These are phyloP conservation scores for Fusarium heterosporum DNA, from an alignment of 2,329 filamentous ascomycete species.

Conservation along the genomic window DNA sequence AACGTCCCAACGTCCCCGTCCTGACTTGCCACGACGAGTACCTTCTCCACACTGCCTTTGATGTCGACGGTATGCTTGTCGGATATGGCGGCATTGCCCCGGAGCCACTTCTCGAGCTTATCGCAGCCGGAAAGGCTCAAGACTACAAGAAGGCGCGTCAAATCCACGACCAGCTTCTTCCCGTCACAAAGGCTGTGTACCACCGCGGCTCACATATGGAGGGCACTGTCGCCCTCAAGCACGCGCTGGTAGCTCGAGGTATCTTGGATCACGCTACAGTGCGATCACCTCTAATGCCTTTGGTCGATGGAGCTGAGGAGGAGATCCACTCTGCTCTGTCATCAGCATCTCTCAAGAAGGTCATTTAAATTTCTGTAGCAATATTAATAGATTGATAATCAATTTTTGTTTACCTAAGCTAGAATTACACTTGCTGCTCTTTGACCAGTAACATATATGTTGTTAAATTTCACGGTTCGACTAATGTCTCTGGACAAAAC, in stretches of 20 bases:
- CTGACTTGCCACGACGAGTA: slow-evolving; percentile 66
- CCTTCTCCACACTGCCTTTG: slow-evolving; percentile 63
- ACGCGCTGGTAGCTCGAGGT: slow-evolving; percentile 62
- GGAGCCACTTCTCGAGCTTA: slow-evolving; percentile 62
- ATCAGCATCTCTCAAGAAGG: slow-evolving; percentile 17
- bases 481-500: too few relatives aligned
- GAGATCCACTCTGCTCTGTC: slow-evolving; percentile 22
- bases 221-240: slow-evolving; percentile 64
- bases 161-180: slow-evolving; percentile 63
- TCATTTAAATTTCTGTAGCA: not conserved
- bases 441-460: too few relatives aligned
- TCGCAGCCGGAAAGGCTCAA: slow-evolving; percentile 61
- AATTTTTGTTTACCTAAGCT: not conserved
- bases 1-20: slow-evolving; percentile 62
- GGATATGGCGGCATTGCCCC: slow-evolving; percentile 66
- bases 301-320: slow-evolving; percentile 16
- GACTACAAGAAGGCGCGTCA: slow-evolving; percentile 61
- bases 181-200: slow-evolving; percentile 65
- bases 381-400: not conserved
- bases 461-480: too few relatives aligned
- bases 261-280: slow-evolving; percentile 63
- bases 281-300: slow-evolving; percentile 56
- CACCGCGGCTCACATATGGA: slow-evolving; percentile 67
- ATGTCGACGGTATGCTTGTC: slow-evolving; percentile 66
- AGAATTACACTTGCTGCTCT: not conserved